These are phyloP conservation scores for Atalantia buxifolia DNA, from an alignment of 345 rosid genomes.

Conservation along the genomic window DNA sequence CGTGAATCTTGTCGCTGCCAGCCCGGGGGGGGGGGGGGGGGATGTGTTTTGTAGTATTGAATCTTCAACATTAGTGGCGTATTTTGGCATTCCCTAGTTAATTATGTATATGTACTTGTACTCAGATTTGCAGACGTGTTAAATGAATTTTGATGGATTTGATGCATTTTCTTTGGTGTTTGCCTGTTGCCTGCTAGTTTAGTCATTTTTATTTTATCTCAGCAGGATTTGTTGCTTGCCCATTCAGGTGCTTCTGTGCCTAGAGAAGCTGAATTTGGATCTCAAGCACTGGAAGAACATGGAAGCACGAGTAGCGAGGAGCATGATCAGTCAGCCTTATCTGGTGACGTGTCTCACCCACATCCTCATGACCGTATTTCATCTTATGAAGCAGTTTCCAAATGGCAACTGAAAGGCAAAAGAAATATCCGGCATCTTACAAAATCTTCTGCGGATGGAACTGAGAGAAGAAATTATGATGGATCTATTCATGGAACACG, in stretches of 20 bases:
- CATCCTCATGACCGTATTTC: slow-evolving; percentile 45
- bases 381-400: slow-evolving; percentile 66
- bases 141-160: neutral
- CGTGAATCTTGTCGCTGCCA: neutral
- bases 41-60: neutral
- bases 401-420: slow-evolving; percentile 91
- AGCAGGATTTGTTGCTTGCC: slow-evolving; percentile 1
- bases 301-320: slow-evolving; percentile 82
- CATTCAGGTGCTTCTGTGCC: slow-evolving; percentile 30
- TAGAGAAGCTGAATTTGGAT: slow-evolving; percentile 31
- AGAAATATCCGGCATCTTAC: slow-evolving; percentile 70
- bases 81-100: neutral
- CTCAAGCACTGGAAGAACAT: slow-evolving; percentile 38
- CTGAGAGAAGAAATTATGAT: slow-evolving; percentile 26
- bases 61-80: neutral
- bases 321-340: slow-evolving; percentile 60
- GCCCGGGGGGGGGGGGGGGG: too few species aligned
- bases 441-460: slow-evolving; percentile 43
- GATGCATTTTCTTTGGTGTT: neutral
- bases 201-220: slow-evolving; percentile 1
- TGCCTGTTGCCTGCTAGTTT: neutral
- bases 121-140: neutral
- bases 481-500: slow-evolving; percentile 37
- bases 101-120: neutral
- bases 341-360: slow-evolving; percentile 57